Evolutionary conservation across 306 rosid genomes (phyloP), one percentile per base, ranked within the genome.

Genomic region (apple (Malus domestica)): DNA sequence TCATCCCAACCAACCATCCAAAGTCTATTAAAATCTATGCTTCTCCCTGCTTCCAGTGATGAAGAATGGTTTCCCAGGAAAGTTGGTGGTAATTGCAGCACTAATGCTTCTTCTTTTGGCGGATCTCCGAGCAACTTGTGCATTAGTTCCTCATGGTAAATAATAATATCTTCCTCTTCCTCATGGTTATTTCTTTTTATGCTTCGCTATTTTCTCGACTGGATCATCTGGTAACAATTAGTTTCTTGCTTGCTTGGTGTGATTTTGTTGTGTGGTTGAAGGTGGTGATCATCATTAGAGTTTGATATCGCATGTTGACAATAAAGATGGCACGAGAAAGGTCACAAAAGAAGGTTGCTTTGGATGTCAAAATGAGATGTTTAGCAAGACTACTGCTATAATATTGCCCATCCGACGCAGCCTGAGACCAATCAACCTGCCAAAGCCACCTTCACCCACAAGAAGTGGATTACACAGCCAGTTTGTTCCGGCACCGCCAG

Each of bases 101-200:
- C 27, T 65, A 15, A 40, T 67, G 18, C 46, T 42, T 54, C 70
- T 79, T 66, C 74, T 73, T 22, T n/a, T 79, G 13, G 79, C 55
- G 44, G 44, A 40, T 2, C 10, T 40, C 44, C 10, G 11, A 40
- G 10, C 44, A 40, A 40, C 44, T 40, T 79, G 51, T 42, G 35
- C 74, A 13, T 25, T 15, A 66, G 40, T 22, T 73, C 33, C 10
- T 40, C 29, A 10, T 20, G 74, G 82, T 79, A 79, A 3, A 7
- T 6, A 52, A 52, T 52, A 52, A 16, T 52, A 4, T 52, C n/a
- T 59, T 44, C 19, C 29, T 32, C 46, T 40, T 40, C 44, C 11
- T 40, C 38, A 35, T 35, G 38, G 8, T 35, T 5, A 35, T 40
- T 40, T 40, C 44, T 1, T 8, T 40, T 40, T 40, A 40, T 40